These are phyloP conservation scores for Danielozyma ontarioensis DNA, from an alignment of 805 yeast genomes.

Conservation along the genomic window DNA sequence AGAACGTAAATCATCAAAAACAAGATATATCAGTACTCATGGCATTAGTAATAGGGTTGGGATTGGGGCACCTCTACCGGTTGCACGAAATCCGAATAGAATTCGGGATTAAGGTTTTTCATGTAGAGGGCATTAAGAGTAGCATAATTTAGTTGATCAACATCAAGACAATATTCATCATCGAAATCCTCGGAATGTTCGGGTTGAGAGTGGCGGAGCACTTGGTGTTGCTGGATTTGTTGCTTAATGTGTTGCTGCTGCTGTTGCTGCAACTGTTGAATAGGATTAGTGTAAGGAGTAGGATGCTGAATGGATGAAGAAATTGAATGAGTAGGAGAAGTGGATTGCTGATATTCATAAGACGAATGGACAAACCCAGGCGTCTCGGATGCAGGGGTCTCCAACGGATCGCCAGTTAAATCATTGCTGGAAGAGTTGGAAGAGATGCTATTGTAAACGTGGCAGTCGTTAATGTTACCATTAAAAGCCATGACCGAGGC, in stretches of 20 bases:
- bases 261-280: conserved; percentile 2
- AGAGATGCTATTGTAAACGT: background rate
- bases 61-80: too few species aligned
- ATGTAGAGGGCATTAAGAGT: conserved; percentile 8
- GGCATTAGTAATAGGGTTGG: too few species aligned
- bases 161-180: conserved; percentile 39
- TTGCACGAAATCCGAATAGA: too few species aligned
- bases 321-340: conserved; percentile 6
- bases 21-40: too few species aligned
- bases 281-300: conserved; percentile 6
- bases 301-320: conserved; percentile 7
- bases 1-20: too few species aligned
- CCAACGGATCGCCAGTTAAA: background rate
- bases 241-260: conserved; percentile 2
- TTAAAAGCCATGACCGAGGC: conserved; percentile 9
- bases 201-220: conserved; percentile 2
- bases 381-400: background rate
- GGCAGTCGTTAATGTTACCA: conserved; percentile 1
- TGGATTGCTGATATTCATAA: conserved; percentile 1
- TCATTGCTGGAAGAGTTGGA: background rate
- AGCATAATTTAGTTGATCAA: conserved; percentile 31
- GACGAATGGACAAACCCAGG: background rate
- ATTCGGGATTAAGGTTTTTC: too few species aligned
- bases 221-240: background rate
- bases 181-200: conserved; percentile 27